These are phyloP conservation scores for Arctium minus DNA, from an alignment of 129 eudicot species.

Conservation along the genomic window DNA sequence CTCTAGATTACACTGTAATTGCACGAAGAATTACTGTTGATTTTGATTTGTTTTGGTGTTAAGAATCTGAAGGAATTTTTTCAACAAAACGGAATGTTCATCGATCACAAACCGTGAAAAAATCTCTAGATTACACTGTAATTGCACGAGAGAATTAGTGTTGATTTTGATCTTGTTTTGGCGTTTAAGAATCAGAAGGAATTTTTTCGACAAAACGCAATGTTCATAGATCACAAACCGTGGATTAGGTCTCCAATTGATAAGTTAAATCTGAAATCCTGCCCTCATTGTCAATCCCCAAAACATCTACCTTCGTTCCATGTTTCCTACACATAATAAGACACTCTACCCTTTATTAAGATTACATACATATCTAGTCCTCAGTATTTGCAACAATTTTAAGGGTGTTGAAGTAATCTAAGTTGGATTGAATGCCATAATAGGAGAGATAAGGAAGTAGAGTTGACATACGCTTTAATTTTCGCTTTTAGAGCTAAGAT, in stretches of 20 bases:
- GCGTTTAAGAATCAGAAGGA: not conserved
- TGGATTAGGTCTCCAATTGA: constrained; percentile 29
- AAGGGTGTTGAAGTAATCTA: constrained; percentile 3
- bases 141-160: constrained; percentile 1
- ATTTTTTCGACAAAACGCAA: not conserved
- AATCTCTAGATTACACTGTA: not conserved
- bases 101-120: too few species aligned
- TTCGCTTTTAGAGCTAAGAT: constrained; percentile 53
- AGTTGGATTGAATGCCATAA: not conserved
- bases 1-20: too few species aligned
- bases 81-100: not conserved
- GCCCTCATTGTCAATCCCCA: constrained; percentile 36
- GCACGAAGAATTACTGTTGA: too few species aligned
- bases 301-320: constrained; percentile 37
- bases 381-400: constrained; percentile 4
- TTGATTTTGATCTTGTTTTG: constrained; percentile 1
- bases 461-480: constrained; percentile 48
- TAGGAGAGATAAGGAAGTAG: not conserved
- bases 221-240: constrained; percentile 2
- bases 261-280: constrained; percentile 30
- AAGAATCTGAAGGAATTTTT: not conserved
- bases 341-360: constrained; percentile 20
- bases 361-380: constrained; percentile 11
- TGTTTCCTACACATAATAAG: constrained; percentile 34
- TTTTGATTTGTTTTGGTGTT: not conserved